phyloP scores from a whole-genome alignment of 306 rosid genomes.

The Prunus davidiana region DNA sequence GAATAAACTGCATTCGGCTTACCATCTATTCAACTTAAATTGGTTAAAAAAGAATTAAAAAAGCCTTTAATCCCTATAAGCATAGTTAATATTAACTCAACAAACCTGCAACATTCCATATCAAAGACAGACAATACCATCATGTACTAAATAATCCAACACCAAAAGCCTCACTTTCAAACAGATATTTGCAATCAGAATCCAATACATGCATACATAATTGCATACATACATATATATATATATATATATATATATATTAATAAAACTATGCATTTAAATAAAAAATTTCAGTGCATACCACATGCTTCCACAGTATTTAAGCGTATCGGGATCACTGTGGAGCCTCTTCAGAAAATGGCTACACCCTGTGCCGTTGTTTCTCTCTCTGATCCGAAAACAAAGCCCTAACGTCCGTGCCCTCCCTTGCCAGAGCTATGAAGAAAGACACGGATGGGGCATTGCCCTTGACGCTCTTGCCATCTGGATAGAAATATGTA shows the following conservation, averaged over 20 bases:
- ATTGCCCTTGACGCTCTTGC: slow-evolving; percentile 51
- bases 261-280: not conserved
- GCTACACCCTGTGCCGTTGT: slow-evolving; percentile 53
- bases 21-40: not conserved
- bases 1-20: no score
- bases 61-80: not conserved
- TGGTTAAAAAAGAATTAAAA: not conserved
- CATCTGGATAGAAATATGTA: slow-evolving; percentile 63
- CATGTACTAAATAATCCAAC: not conserved
- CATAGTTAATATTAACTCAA: not conserved
- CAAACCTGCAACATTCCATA: not conserved
- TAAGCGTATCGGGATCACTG: slow-evolving; percentile 56
- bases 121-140: not conserved
- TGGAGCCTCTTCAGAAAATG: slow-evolving; percentile 49
- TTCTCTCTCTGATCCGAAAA: slow-evolving; percentile 56
- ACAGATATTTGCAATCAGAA: not conserved
- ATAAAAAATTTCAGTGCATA: slow-evolving; percentile 8
- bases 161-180: not conserved
- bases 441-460: slow-evolving; percentile 50
- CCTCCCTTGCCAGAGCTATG: slow-evolving; percentile 55
- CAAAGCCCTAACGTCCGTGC: slow-evolving; percentile 53
- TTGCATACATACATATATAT: not conserved
- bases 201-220: not conserved
- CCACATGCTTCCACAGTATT: slow-evolving; percentile 71
- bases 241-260: not conserved